These are phyloP conservation scores for Pseudogymnoascus sp. DNA, from an alignment of 2,329 filamentous ascomycete genomes.

Conservation along the genomic window DNA sequence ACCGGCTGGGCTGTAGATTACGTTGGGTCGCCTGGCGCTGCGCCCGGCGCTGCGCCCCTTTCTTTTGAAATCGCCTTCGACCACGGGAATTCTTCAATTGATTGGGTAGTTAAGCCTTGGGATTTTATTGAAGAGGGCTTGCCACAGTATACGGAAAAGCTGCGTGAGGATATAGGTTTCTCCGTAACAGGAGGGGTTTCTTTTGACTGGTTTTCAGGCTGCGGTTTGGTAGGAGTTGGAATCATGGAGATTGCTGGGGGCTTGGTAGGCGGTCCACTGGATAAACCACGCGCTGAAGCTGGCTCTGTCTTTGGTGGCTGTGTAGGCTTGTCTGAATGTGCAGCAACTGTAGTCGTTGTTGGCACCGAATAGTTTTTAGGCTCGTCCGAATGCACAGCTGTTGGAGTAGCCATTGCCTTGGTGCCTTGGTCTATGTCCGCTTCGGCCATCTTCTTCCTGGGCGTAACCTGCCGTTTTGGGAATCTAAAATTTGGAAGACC, in stretches of 20 bases:
- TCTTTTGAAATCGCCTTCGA: neutral
- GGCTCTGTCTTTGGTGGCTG: neutral
- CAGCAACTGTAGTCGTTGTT: neutral
- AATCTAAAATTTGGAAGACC: neutral
- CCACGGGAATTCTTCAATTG: neutral
- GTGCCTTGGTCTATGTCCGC: neutral
- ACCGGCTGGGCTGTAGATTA: neutral
- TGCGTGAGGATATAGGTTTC: neutral
- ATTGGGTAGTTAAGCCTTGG: neutral
- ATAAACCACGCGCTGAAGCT: neutral
- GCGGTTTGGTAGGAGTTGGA: neutral
- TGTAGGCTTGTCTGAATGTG: neutral
- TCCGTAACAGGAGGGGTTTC: neutral
- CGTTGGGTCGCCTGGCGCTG: neutral
- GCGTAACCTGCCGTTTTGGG: neutral
- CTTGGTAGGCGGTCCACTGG: neutral
- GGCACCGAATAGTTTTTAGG: neutral
- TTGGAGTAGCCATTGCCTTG: neutral
- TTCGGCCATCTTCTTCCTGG: neutral
- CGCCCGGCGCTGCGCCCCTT: neutral
- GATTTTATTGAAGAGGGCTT: neutral
- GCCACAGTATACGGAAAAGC: neutral
- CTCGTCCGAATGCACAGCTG: neutral
- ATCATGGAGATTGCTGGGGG: neutral
- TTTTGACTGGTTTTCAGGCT: neutral